phyloP scores from a whole-genome alignment of 768 basidiomycete species.

The Lactifluus subvellereus region DNA sequence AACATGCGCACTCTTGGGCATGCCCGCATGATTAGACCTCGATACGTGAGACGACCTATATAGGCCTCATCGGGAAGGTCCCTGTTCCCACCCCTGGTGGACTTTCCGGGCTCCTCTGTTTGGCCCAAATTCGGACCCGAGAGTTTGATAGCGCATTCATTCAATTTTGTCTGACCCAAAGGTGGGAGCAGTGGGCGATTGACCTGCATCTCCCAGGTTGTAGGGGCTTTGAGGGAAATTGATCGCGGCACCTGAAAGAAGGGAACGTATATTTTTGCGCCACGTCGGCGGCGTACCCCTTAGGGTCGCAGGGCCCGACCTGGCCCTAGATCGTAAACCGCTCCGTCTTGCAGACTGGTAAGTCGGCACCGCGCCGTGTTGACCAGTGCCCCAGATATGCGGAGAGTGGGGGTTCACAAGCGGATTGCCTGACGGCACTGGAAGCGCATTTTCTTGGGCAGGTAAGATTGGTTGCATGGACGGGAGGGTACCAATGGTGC shows the following conservation, averaged over 20 bases:
- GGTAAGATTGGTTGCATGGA: neutral
- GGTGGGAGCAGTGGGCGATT: too few relatives aligned
- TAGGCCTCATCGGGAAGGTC: conserved; percentile 87
- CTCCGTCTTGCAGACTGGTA: neutral
- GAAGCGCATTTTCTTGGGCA: too few relatives aligned
- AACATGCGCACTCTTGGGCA: conserved; percentile 62
- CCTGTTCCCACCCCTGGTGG: conserved; percentile 31
- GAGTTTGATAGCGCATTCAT: conserved; percentile 26
- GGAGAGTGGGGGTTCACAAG: neutral
- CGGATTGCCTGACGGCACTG: neutral
- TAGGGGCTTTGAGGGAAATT: neutral
- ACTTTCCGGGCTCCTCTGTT: conserved; percentile 27
- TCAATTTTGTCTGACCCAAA: neutral
- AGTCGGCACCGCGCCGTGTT: neutral
- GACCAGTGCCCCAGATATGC: neutral
- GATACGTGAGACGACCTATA: conserved; percentile 80
- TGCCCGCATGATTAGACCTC: conserved; percentile 79
- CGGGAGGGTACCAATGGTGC: neutral
- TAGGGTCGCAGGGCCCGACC: neutral
- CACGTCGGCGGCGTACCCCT: too few relatives aligned
- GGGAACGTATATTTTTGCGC: neutral
- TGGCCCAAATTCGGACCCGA: conserved; percentile 24
- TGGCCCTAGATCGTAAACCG: neutral
- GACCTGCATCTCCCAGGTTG: neutral
- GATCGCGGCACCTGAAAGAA: neutral